Conservation (phyloP, 495 filamentous ascomycete species). For the Talaromyces proteolyticus region DNA sequence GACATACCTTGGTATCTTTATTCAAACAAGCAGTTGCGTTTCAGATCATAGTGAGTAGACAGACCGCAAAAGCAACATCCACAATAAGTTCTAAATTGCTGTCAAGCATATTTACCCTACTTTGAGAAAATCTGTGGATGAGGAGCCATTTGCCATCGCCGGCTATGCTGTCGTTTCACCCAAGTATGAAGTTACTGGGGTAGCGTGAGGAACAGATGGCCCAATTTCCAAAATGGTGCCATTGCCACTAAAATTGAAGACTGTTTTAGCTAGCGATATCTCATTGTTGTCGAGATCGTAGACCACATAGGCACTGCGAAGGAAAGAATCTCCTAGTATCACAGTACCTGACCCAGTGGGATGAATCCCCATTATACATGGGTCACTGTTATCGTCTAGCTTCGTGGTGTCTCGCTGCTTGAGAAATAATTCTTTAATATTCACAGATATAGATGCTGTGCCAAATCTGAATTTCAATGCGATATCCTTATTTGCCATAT, state of each 20-base stretch:
- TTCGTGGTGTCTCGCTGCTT: background rate
- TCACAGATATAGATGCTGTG: background rate
- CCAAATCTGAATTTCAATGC: constrained; percentile 58
- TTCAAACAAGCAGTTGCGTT: too few relatives aligned
- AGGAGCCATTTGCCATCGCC: too few relatives aligned
- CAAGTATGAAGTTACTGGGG: background rate
- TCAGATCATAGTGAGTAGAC: too few relatives aligned
- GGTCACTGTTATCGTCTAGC: constrained; percentile 42
- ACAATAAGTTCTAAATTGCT: too few relatives aligned
- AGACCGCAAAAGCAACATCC: too few relatives aligned
- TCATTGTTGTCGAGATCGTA: constrained; percentile 65
- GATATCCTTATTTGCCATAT: constrained; percentile 38
- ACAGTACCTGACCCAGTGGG: constrained; percentile 45
- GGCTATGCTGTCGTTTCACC: too few relatives aligned
- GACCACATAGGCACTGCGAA: constrained; percentile 77
- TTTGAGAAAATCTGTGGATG: too few relatives aligned
- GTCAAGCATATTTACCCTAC: too few relatives aligned
- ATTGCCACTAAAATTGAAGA: constrained; percentile 48
- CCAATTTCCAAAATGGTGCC: background rate
- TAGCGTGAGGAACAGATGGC: background rate
- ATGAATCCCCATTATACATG: constrained; percentile 68
- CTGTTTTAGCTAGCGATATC: background rate
- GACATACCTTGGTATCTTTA: too few relatives aligned
- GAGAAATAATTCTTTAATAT: background rate
- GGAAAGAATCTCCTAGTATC: constrained; percentile 77